phyloP scores from a whole-genome alignment of 805 yeast species.

The Metschnikowia shivogae region DNA sequence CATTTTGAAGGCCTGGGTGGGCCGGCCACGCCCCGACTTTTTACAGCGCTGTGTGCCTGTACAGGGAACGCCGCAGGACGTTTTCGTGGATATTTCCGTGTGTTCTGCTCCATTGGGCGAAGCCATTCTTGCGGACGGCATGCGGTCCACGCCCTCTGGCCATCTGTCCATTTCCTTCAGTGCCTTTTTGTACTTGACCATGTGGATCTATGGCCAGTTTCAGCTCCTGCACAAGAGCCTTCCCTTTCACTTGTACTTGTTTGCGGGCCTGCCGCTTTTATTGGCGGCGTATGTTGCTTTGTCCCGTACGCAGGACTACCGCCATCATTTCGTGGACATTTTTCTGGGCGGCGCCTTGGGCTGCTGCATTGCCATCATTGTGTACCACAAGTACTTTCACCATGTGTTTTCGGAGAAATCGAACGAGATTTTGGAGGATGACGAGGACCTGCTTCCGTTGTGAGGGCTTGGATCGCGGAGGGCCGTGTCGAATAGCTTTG shows the following conservation, averaged over 20 bases:
- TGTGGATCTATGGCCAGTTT: conserved; percentile 48
- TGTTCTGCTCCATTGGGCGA: conserved; percentile 26
- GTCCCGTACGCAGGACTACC: conserved; percentile 26
- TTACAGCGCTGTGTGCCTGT: conserved; percentile 16
- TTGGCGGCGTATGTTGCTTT: conserved; percentile 25
- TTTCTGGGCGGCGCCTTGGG: conserved; percentile 33
- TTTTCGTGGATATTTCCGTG: conserved; percentile 20
- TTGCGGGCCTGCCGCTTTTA: conserved; percentile 18
- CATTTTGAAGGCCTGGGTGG: conserved; percentile 34
- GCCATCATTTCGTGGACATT: conserved; percentile 34
- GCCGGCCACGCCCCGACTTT: conserved; percentile 19
- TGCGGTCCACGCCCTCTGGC: conserved; percentile 56
- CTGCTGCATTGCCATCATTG: conserved; percentile 20
- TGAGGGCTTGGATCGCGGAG: neutral
- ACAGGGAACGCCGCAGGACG: conserved; percentile 11
- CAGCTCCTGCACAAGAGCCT: conserved; percentile 9
- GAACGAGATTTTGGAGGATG: conserved; percentile 12
- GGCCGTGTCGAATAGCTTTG: no score
- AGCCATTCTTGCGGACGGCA: conserved; percentile 42
- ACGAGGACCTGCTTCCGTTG: conserved; percentile 7
- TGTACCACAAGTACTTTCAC: conserved; percentile 29
- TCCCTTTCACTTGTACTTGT: conserved; percentile 11
- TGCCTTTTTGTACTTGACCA: conserved; percentile 43
- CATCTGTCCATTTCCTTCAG: conserved; percentile 53
- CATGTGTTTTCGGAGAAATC: conserved; percentile 9